Conservation (phyloP, 352 stramenopile species). For the Phytophthora uliginosa region DNA sequence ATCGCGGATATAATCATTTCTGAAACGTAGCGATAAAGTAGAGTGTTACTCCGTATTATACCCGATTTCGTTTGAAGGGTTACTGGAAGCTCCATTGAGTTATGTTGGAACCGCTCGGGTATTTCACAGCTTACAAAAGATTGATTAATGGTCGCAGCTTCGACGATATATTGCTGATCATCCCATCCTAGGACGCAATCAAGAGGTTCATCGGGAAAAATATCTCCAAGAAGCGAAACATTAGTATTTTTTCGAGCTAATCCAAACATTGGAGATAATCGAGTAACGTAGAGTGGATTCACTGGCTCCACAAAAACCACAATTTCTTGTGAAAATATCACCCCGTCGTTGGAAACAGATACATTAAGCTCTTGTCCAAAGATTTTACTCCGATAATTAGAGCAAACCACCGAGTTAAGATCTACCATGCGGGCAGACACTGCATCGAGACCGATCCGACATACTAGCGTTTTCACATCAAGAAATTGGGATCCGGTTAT, state of each 20-base stretch:
- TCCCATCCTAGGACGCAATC: constrained; percentile 57
- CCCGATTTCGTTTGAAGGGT: constrained; percentile 30
- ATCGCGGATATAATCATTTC: constrained; percentile 31
- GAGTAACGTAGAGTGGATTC: constrained; percentile 18
- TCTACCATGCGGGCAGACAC: constrained; percentile 10
- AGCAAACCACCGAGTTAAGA: constrained; percentile 24
- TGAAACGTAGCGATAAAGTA: constrained; percentile 51
- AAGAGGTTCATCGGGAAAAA: constrained; percentile 19
- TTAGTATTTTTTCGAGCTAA: constrained; percentile 19
- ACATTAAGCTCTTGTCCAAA: constrained; percentile 25
- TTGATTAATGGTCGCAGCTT: constrained; percentile 32
- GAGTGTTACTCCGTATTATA: constrained; percentile 39
- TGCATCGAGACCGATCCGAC: constrained; percentile 26
- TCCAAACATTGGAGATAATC: constrained; percentile 39
- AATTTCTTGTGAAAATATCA: constrained; percentile 35
- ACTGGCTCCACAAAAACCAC: constrained; percentile 4
- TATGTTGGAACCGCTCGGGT: constrained; percentile 25
- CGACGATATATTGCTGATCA: constrained; percentile 10
- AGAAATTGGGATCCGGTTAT: constrained; percentile 32
- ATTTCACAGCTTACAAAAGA: constrained; percentile 40
- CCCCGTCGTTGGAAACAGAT: constrained; percentile 47
- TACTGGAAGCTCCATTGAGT: constrained; percentile 39
- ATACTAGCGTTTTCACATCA: constrained; percentile 14
- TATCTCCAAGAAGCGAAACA: constrained; percentile 32
- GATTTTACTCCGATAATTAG: background rate